Evolutionary conservation across 257 asterid genomes (phyloP), one percentile per base, ranked within the genome.

Genomic region (Salvia hispanica): DNA sequence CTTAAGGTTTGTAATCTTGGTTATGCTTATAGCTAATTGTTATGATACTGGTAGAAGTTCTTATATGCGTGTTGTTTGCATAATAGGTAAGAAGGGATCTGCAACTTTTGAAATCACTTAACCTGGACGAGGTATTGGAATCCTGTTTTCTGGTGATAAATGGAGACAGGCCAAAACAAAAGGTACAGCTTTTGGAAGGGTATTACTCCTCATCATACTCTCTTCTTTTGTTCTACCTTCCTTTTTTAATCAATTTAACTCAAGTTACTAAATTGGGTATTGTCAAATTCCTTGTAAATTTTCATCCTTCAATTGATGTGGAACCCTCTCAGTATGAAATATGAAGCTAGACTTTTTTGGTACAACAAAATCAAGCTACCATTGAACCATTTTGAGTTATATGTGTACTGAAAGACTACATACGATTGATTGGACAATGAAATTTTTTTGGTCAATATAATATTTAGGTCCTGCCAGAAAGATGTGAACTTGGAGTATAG

Each of bases 121-220:
- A 88, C 36, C 39, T 87, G 77, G 95, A 83, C 69, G 96, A 94
- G 64, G 76, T 91, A 62, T 63, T 91, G 40, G 86, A 84, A 64
- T 44, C 96, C 64, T 67, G 88, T 7, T 88, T 88, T 73, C 69
- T 80, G 44, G 91, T 94, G 60, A 82, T 94, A 74, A 69, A 69
- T 60, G 99, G 95, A 16, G 81, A 83, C 39, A 85, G 89, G 64
- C 99, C 97, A 33, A 88, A 81, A 84, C 99, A 91, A 67, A 94
- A 91, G 69, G 74, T 91, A 75, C 95, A 86, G 80, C 87, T 85
- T 69, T 71, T 91, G 80, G 97, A 94, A 70, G 89, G 96, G 98
- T 83, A 59, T 9, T 44, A 48, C 2, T 14, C 65, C 64, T 51
- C 53, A 9, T 57, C 54, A 10, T 44, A 33, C 67, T 45, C 11